These are phyloP conservation scores for Suhomyces ambrosiae DNA, from an alignment of 1,139 yeast genomes.

Conservation along the genomic window DNA sequence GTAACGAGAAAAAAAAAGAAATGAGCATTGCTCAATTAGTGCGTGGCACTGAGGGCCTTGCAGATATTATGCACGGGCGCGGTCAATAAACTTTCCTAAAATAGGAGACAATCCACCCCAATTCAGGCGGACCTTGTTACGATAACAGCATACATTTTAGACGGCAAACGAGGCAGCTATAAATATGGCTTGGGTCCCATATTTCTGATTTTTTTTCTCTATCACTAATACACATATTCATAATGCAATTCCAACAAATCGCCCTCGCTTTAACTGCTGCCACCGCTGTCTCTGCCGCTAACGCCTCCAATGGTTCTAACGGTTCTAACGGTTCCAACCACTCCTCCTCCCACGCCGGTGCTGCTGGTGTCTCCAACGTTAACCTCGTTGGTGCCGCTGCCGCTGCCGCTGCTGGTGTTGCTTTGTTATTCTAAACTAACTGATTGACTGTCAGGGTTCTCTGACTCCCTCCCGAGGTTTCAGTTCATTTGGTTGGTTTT, in stretches of 20 bases:
- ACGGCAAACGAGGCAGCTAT: slow-evolving; percentile 12
- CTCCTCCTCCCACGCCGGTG: slow-evolving; percentile 25
- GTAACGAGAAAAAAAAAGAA: slow-evolving; percentile 6
- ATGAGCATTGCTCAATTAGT: slow-evolving; percentile 5
- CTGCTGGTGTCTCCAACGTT: slow-evolving; percentile 20
- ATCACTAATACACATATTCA: slow-evolving; percentile 13
- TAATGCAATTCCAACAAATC: slow-evolving; percentile 49
- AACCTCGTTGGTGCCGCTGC: slow-evolving; percentile 19
- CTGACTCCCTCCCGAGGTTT: slow-evolving; percentile 9
- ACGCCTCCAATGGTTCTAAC: slow-evolving; percentile 36
- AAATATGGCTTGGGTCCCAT: slow-evolving; percentile 13
- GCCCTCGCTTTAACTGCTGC: slow-evolving; percentile 46
- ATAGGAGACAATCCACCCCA: slow-evolving; percentile 13
- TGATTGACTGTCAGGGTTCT: slow-evolving; percentile 7
- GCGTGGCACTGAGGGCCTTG: slow-evolving; percentile 6
- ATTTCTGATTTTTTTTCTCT: slow-evolving; percentile 1
- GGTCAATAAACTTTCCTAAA: slow-evolving; percentile 15
- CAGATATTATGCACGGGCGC: slow-evolving; percentile 10
- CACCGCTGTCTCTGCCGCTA: slow-evolving; percentile 46
- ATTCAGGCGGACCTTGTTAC: slow-evolving; percentile 13
- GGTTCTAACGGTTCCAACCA: slow-evolving; percentile 26
- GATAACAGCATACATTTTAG: slow-evolving; percentile 10
- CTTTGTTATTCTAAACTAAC: slow-evolving; percentile 20
- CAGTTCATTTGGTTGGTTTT: slow-evolving; percentile 15
- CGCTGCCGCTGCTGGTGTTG: slow-evolving; percentile 23